Conservation (phyloP, 2,329 filamentous ascomycete species). For the Paraphaeosphaeria sporulosa region DNA sequence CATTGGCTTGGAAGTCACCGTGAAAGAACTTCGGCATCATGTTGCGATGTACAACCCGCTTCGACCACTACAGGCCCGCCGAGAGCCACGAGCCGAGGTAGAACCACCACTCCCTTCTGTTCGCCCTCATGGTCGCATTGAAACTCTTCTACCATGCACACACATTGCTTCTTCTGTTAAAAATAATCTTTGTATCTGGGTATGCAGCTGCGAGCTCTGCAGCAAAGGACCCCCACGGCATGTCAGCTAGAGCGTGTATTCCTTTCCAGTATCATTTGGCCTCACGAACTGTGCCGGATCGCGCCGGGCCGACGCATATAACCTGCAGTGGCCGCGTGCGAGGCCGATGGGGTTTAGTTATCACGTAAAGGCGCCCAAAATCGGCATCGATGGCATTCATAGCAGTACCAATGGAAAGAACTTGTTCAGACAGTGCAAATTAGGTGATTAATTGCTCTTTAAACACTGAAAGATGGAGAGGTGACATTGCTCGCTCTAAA, state of each 20-base stretch:
- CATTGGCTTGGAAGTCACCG: slow-evolving; percentile 11
- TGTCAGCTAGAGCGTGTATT: slow-evolving; percentile 33
- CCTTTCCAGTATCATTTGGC: too few relatives aligned
- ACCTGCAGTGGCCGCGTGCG: slow-evolving; percentile 11
- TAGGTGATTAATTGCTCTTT: neutral
- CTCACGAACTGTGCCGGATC: slow-evolving; percentile 5
- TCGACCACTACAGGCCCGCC: slow-evolving; percentile 11
- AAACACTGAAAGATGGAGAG: neutral
- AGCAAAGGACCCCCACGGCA: slow-evolving; percentile 39
- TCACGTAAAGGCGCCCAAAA: slow-evolving; percentile 4
- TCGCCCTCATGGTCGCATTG: slow-evolving; percentile 1
- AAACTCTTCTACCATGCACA: slow-evolving; percentile 63
- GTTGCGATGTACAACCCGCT: slow-evolving; percentile 1
- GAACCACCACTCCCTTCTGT: slow-evolving; percentile 5
- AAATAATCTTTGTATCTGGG: slow-evolving; percentile 74
- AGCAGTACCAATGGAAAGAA: neutral
- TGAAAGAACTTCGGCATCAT: slow-evolving; percentile 3
- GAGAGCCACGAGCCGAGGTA: slow-evolving; percentile 12
- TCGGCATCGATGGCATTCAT: slow-evolving; percentile 3
- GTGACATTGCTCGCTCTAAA: neutral
- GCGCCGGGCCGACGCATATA: slow-evolving; percentile 1
- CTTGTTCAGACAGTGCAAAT: neutral
- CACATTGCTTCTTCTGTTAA: slow-evolving; percentile 69
- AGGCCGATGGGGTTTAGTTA: neutral
- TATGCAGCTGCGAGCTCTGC: slow-evolving; percentile 41